Conservation (phyloP, 2,329 filamentous ascomycete genomes). For the Alternaria gaisen region DNA sequence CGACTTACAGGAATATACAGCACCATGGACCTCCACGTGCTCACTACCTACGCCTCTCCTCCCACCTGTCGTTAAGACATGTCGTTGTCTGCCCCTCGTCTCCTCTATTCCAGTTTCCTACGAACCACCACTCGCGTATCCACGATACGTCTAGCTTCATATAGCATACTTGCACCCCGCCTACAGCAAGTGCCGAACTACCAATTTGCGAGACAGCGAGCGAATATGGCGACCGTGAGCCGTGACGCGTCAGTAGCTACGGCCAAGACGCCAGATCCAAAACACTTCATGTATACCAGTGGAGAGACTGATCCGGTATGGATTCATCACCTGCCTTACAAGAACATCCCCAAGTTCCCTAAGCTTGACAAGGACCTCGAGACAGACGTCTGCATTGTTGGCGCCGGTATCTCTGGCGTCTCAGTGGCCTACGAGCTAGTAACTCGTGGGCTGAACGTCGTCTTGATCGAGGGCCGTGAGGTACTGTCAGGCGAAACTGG, state of each 20-base stretch:
- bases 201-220: conserved; percentile 11
- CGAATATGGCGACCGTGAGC: conserved; percentile 25
- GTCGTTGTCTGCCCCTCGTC: conserved; percentile 25
- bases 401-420: conserved; percentile 63
- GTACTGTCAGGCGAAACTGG: conserved; percentile 64
- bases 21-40: conserved; percentile 20
- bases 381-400: conserved; percentile 62
- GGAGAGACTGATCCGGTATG: conserved; percentile 63
- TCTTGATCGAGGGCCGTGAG: conserved; percentile 64
- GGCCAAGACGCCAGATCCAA: conserved; percentile 26
- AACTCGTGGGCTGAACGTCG: conserved; percentile 58
- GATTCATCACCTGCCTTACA: conserved; percentile 60
- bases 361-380: conserved; percentile 55
- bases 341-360: conserved; percentile 55
- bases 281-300: conserved; percentile 57
- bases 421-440: conserved; percentile 64
- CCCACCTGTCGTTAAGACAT: conserved; percentile 17
- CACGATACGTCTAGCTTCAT: conserved; percentile 5
- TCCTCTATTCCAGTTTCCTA: conserved; percentile 13
- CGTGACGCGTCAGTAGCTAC: conserved; percentile 11
- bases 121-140: conserved; percentile 10
- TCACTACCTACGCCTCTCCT: background rate
- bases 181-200: conserved; percentile 2
- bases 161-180: conserved; percentile 5
- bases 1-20: conserved; percentile 6